Evolutionary conservation across 2,329 filamentous ascomycete genomes (phyloP), one percentile per base, ranked within the genome.

Genomic region (Pleoardoris graminearum): DNA sequence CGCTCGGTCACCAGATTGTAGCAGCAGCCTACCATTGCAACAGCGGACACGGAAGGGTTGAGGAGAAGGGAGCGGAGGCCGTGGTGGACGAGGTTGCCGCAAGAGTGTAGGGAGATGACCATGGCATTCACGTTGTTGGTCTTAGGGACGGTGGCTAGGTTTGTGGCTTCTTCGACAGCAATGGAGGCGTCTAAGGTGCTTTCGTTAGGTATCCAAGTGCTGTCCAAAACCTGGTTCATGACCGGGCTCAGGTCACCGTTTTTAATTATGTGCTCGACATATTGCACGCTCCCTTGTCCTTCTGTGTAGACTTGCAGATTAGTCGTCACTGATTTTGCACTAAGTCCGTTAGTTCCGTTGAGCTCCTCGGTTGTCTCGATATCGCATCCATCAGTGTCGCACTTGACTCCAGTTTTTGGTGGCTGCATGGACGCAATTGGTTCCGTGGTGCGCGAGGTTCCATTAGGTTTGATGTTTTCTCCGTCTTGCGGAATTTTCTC

Each of bases 11-110:
- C 78, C 5, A 97, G 84, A 66, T 99, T 99, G 80, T 99, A 97
- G 80, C 94, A 99, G 78, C 94, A 99, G 41, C 94, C 94, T 54
- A 99, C 91, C 69, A 99, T 92, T 52, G 93, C 93, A 19, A 97
- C 88, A n/a, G 91, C 91, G 27, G 85, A 85, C 50, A 97, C 92
- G 4, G 86, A 83, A 0, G 89, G 87, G 68, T 97, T 97, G 51
- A 95, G 76, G 1, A 92, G 76, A 17, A 99, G 82, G 0, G 93
- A 95, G 12, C 90, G 86, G 51, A 99, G 87, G 8, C 90, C 94
- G 69, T 95, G 92, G 72, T 99, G 94, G 0, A 95, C 89, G n/a
- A 99, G 85, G 62, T 99, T 97, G 23, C 94, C 94, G 69, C 94
- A 99, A 0, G 93, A 97, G 73, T 99, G 94, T 16, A 99, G 90